Evolutionary conservation across 805 yeast species (phyloP).

Genomic region (Candida andamanensis): DNA sequence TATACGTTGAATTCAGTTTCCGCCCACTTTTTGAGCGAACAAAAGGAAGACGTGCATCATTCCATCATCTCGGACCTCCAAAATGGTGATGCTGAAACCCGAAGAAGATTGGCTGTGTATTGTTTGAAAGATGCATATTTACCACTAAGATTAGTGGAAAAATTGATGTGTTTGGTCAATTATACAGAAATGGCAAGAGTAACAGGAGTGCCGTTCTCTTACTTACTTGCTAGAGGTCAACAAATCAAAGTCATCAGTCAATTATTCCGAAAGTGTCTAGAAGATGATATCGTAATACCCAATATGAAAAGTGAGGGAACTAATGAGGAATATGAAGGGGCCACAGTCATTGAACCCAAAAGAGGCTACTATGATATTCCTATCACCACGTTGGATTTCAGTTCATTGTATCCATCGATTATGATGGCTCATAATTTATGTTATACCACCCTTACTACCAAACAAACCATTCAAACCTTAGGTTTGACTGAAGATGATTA

Average conservation of each 20-base stretch:
- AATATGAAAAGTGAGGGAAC: conserved; percentile 79
- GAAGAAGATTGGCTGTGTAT: conserved; percentile 93
- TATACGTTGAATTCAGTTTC: conserved; percentile 94
- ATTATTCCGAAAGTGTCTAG: conserved; percentile 84
- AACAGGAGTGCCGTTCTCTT: conserved; percentile 96
- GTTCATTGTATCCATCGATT: conserved; percentile 94
- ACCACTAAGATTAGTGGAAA: conserved; percentile 83
- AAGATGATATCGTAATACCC: conserved; percentile 84
- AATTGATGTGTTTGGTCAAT: conserved; percentile 92
- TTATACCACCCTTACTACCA: conserved; percentile 80
- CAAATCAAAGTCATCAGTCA: conserved; percentile 97
- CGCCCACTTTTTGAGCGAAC: conserved; percentile 89
- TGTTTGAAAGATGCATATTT: conserved; percentile 94
- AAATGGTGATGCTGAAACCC: conserved; percentile 85
- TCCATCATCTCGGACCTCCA: conserved; percentile 93
- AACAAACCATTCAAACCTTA: conserved; percentile 60
- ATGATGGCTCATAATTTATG: conserved; percentile 99
- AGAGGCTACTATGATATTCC: conserved; percentile 97
- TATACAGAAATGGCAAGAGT: conserved; percentile 99
- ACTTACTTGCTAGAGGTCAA: conserved; percentile 85
- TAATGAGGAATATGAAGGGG: conserved; percentile 96
- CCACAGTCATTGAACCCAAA: conserved; percentile 94
- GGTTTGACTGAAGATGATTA: conserved; percentile 70
- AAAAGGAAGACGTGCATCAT: conserved; percentile 97
- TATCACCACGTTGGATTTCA: conserved; percentile 95